Evolutionary conservation across 345 rosid genomes (phyloP).

Genomic region (Eucalyptus marginata): DNA sequence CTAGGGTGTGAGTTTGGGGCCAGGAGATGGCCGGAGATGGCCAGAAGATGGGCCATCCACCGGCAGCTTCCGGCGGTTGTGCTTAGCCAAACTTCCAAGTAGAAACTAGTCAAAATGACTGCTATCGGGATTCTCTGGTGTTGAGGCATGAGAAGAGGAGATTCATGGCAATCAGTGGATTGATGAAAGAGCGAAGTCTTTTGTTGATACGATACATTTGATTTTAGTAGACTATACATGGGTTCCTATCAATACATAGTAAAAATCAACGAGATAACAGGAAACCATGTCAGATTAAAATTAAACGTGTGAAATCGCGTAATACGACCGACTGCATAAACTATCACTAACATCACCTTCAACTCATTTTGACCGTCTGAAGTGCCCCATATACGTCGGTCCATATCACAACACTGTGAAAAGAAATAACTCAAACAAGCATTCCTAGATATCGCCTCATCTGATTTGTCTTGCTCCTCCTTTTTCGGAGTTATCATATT

Average conservation of each 20-base stretch:
- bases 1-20: too few relatives aligned
- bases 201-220: background rate
- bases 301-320: background rate
- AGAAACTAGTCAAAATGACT: background rate
- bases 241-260: background rate
- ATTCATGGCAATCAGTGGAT: background rate
- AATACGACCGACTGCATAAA: background rate
- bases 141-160: background rate
- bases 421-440: background rate
- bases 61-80: background rate
- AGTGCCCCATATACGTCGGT: background rate
- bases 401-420: background rate
- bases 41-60: too few relatives aligned
- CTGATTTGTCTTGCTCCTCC: background rate
- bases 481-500: background rate
- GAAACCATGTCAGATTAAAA: background rate
- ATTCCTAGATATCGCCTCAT: background rate
- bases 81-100: background rate
- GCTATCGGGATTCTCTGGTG: background rate
- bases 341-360: too few relatives aligned
- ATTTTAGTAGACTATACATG: background rate
- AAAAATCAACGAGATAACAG: background rate
- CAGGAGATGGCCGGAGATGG: too few relatives aligned
- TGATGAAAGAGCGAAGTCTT: background rate
- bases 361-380: too few relatives aligned